Evolutionary conservation across 371 early-diverging fungal genomes (phyloP).

Genomic region (Saksenaea oblongispora): DNA sequence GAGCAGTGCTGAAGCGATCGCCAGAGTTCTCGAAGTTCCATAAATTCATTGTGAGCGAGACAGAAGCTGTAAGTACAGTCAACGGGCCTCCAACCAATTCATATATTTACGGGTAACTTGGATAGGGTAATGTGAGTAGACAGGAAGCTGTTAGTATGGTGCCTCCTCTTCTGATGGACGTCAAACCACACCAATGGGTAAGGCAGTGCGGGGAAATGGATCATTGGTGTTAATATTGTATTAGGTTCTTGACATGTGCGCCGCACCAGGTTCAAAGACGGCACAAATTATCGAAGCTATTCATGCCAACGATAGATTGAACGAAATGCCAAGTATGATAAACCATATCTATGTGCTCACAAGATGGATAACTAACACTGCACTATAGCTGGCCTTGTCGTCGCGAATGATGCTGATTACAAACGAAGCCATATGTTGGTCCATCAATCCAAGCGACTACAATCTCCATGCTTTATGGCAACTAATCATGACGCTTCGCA

Average conservation of each 20-base stretch:
- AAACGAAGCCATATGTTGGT: slow-evolving; percentile 94
- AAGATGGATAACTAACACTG: slow-evolving; percentile 10
- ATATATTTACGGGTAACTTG: background rate
- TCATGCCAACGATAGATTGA: slow-evolving; percentile 67
- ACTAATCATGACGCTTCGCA: slow-evolving; percentile 96
- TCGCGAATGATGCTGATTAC: slow-evolving; percentile 97
- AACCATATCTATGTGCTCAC: background rate
- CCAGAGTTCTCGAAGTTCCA: slow-evolving; percentile 83
- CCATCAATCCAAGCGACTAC: slow-evolving; percentile 92
- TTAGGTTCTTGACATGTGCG: slow-evolving; percentile 86
- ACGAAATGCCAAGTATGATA: slow-evolving; percentile 60
- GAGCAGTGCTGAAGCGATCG: slow-evolving; percentile 72
- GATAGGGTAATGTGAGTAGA: slow-evolving; percentile 91
- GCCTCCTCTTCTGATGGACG: slow-evolving; percentile 93
- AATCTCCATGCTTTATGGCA: slow-evolving; percentile 90
- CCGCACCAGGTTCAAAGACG: slow-evolving; percentile 91
- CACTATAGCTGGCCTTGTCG: slow-evolving; percentile 75
- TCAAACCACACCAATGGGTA: slow-evolving; percentile 89
- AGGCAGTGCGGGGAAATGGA: background rate
- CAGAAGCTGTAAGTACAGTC: slow-evolving; percentile 70
- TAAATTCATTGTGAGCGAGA: slow-evolving; percentile 91
- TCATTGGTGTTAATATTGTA: background rate
- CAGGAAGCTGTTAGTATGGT: slow-evolving; percentile 99
- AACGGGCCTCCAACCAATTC: background rate
- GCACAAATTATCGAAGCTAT: slow-evolving; percentile 93